phyloP scores from a whole-genome alignment of 495 filamentous ascomycete species.

The Penicillium turbatum region DNA sequence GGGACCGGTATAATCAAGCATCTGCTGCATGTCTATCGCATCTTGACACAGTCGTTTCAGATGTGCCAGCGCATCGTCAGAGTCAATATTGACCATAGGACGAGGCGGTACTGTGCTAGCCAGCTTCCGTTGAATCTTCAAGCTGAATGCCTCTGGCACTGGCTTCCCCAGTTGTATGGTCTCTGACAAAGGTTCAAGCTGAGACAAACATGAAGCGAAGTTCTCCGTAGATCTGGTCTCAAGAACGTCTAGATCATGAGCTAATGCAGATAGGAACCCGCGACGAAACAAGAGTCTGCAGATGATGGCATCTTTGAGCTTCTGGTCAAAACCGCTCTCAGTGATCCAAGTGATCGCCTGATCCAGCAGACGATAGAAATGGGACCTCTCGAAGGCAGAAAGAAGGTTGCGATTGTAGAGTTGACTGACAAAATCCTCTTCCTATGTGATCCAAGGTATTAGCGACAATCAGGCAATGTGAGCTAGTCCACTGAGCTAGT shows the following conservation, averaged over 20 bases:
- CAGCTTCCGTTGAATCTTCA: slow-evolving; percentile 81
- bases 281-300: slow-evolving; percentile 60
- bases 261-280: slow-evolving; percentile 54
- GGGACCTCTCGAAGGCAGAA: slow-evolving; percentile 51
- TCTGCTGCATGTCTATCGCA: slow-evolving; percentile 60
- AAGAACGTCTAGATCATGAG: slow-evolving; percentile 41
- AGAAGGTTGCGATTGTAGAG: slow-evolving; percentile 78
- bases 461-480: neutral
- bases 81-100: slow-evolving; percentile 73
- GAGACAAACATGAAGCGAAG: slow-evolving; percentile 42
- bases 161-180: slow-evolving; percentile 58
- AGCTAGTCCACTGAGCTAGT: too few relatives aligned
- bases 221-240: slow-evolving; percentile 34
- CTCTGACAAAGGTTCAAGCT: slow-evolving; percentile 49
- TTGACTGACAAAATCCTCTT: slow-evolving; percentile 93
- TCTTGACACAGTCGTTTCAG: slow-evolving; percentile 70
- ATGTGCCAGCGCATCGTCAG: slow-evolving; percentile 65
- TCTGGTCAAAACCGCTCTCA: slow-evolving; percentile 44
- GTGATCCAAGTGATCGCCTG: slow-evolving; percentile 54
- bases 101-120: slow-evolving; percentile 91
- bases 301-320: slow-evolving; percentile 56
- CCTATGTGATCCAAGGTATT: slow-evolving; percentile 43
- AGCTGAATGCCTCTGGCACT: slow-evolving; percentile 76
- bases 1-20: slow-evolving; percentile 63
- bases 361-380: slow-evolving; percentile 57